Conservation (phyloP, 352 stramenopile genomes). For the Globisporangium nagaii region DNA sequence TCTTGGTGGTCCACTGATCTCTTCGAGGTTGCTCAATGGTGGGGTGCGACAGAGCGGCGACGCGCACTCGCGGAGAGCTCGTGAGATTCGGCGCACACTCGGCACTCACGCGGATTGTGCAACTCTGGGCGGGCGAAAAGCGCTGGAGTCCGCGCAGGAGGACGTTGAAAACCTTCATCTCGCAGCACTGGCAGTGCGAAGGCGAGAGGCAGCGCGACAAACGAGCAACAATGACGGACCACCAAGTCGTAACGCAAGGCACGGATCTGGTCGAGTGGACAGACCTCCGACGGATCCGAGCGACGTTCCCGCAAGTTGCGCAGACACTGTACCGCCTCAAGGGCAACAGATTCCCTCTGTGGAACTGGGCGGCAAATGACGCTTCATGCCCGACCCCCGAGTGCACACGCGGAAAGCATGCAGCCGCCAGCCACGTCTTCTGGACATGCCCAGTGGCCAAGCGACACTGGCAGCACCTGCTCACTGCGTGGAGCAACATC, state of each 20-base stretch:
- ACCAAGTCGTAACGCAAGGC: neutral
- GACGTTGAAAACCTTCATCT: neutral
- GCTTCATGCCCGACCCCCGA: neutral
- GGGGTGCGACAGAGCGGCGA: neutral
- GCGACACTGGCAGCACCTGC: neutral
- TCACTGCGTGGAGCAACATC: neutral
- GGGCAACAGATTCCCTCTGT: neutral
- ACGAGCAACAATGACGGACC: neutral
- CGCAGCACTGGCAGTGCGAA: neutral
- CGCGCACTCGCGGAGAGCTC: neutral
- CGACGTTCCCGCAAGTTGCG: neutral
- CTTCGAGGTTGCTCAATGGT: too few relatives aligned
- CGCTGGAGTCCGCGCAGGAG: neutral
- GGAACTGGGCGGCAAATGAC: neutral
- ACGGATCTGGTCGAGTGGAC: neutral
- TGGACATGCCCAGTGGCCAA: neutral
- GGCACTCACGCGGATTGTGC: neutral
- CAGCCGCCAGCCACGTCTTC: neutral
- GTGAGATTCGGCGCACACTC: neutral
- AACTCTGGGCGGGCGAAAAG: neutral
- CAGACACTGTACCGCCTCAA: neutral
- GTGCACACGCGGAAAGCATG: neutral
- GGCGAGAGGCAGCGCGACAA: neutral
- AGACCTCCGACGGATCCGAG: neutral
- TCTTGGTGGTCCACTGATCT: too few relatives aligned